Evolutionary conservation across 371 early-diverging fungal genomes (phyloP).

Genomic region (Rhizopus delemar): DNA sequence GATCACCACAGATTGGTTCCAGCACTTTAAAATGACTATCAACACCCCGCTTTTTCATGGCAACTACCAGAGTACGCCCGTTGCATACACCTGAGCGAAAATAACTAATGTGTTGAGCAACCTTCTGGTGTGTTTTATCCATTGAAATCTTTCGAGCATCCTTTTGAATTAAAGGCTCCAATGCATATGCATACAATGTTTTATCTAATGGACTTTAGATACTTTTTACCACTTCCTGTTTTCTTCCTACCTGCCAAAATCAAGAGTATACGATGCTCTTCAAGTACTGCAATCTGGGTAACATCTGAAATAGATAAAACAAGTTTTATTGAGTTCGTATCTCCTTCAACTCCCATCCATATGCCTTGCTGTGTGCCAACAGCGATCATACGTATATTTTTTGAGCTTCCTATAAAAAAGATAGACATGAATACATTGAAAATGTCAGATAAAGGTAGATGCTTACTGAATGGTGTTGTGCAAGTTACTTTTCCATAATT

Average conservation of each 20-base stretch:
- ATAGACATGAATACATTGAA: background rate
- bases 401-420: conserved; percentile 30
- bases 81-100: conserved; percentile 73
- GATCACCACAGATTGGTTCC: conserved; percentile 46
- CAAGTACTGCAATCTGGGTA: conserved; percentile 41
- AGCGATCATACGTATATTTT: conserved; percentile 62
- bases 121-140: conserved; percentile 47
- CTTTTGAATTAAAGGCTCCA: conserved; percentile 41
- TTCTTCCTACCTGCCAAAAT: conserved; percentile 34
- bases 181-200: conserved; percentile 59
- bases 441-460: background rate
- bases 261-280: conserved; percentile 41
- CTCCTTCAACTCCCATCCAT: conserved; percentile 52
- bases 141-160: conserved; percentile 24
- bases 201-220: conserved; percentile 40
- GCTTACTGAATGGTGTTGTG: conserved; percentile 65
- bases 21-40: conserved; percentile 46
- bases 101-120: conserved; percentile 69
- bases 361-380: conserved; percentile 85
- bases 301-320: conserved; percentile 38
- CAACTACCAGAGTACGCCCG: conserved; percentile 60
- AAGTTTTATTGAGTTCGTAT: conserved; percentile 33
- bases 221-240: background rate
- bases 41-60: conserved; percentile 56
- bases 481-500: conserved; percentile 66